Evolutionary conservation across 2,329 filamentous ascomycete genomes (phyloP), one percentile per base, ranked within the genome.

Genomic region (Fusarium luffae): DNA sequence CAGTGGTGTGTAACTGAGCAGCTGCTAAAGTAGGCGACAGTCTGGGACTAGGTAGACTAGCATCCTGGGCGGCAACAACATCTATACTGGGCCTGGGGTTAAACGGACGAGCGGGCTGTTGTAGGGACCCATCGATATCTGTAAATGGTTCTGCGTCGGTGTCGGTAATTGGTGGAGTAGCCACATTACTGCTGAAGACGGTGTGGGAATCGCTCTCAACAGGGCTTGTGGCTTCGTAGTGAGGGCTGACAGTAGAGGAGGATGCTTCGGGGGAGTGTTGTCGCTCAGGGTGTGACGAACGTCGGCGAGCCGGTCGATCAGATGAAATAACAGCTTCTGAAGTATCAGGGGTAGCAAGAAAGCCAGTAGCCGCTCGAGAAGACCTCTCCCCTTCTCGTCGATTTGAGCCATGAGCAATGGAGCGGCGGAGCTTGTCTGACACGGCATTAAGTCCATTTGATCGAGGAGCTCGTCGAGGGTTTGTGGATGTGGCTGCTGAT

Each of bases 31-130:
- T 97, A 6, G 96, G 96, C 27, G 96, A 99, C 59, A 99, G 82
- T 75, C 96, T 94, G 34, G 96, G 96, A 78, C 96, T 99, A 54
- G 96, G 96, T 66, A 99, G 85, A 80, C 93, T 98, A 69, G 93
- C 93, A 83, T 98, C 95, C 78, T 96, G 92, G 41, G 91, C 90
- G 59, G 90, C 88, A 57, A 91, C 86, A 48, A 89, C 91, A 74
- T 94, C 90, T 51, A 94, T 85, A 49, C 82, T 82, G 25, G 87
- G 84, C 30, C 85, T 79, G 47, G 82, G 82, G 66, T 82, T 85
- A 54, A 84, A 80, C 70, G 82, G 82, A 37, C 83, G 80, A 60
- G 84, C 77, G 23, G 81, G 82, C 75, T 80, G 81, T 57, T 83
- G 82, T 18, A 87, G 78, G 14, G 83, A 82, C 48, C 86, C 84